phyloP scores from a whole-genome alignment of 179 eudicot species.

The Gypsophila paniculata region DNA sequence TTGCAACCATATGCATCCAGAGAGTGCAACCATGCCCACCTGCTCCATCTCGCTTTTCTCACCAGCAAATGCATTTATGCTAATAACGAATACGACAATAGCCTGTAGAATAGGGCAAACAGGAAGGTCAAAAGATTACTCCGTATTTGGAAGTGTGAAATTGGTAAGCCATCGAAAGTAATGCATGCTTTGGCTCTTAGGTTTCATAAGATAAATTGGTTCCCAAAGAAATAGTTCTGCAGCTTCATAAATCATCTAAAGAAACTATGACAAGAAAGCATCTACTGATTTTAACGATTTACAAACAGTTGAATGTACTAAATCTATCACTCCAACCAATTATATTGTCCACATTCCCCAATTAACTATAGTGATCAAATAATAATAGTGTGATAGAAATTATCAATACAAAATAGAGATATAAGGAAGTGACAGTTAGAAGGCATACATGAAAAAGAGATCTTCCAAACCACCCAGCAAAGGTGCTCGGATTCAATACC shows the following conservation, averaged over 20 bases:
- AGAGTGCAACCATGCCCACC: conserved; percentile 89
- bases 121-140: not conserved
- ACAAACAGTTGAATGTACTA: not conserved
- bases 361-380: not conserved
- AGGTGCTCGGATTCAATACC: conserved; percentile 92
- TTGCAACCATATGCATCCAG: conserved; percentile 99
- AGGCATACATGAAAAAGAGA: conserved; percentile 83
- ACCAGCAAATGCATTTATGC: conserved; percentile 66
- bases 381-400: not conserved
- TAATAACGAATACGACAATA: conserved; percentile 72
- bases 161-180: not conserved
- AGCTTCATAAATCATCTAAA: not conserved
- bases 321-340: not conserved
- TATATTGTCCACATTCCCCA: too few species aligned
- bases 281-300: not conserved
- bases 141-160: not conserved
- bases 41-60: conserved; percentile 95
- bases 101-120: conserved; percentile 54
- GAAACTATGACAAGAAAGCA: not conserved
- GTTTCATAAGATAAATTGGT: not conserved
- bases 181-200: not conserved
- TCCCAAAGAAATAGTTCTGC: not conserved
- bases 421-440: conserved; percentile 6
- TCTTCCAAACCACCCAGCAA: conserved; percentile 99
- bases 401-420: not conserved